Conservation (phyloP, 768 basidiomycete genomes). For the Auriculariales sp. region DNA sequence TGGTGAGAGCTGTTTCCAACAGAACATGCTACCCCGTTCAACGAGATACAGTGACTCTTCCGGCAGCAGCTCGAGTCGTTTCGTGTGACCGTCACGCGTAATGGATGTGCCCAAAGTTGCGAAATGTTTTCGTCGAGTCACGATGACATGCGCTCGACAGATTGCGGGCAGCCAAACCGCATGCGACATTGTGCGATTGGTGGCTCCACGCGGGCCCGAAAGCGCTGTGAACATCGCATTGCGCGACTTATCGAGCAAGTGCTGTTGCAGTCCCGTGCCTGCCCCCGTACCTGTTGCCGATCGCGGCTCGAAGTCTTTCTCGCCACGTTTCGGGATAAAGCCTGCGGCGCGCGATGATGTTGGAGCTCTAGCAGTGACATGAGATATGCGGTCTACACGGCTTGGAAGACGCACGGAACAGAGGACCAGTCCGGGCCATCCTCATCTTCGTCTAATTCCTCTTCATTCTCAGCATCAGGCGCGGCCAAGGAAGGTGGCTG, state of each 20-base stretch:
- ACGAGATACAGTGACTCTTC: conserved; percentile 92
- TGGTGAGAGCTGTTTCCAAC: conserved; percentile 44
- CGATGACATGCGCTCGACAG: conserved; percentile 48
- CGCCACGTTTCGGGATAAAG: conserved; percentile 85
- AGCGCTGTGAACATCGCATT: conserved; percentile 81
- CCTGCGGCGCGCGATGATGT: background rate
- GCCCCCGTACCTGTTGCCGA: conserved; percentile 26
- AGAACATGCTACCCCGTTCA: conserved; percentile 78
- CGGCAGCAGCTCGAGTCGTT: conserved; percentile 73
- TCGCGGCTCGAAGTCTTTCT: conserved; percentile 91
- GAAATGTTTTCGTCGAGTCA: conserved; percentile 76
- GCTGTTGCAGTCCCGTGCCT: conserved; percentile 64
- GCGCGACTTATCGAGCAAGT: conserved; percentile 66
- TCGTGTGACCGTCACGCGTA: conserved; percentile 36
- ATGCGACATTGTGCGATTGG: conserved; percentile 65
- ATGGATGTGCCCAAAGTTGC: conserved; percentile 68
- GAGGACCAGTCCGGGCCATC: conserved; percentile 55
- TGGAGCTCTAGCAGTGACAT: conserved; percentile 10
- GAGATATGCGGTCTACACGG: background rate
- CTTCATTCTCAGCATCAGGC: conserved; percentile 23
- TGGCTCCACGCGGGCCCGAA: conserved; percentile 54
- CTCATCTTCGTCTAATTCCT: conserved; percentile 52
- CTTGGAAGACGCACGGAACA: conserved; percentile 4
- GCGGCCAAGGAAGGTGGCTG: conserved; percentile 12
- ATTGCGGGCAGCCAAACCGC: conserved; percentile 64